phyloP scores from a whole-genome alignment of 345 rosid species.

The Corchorus capsularis region DNA sequence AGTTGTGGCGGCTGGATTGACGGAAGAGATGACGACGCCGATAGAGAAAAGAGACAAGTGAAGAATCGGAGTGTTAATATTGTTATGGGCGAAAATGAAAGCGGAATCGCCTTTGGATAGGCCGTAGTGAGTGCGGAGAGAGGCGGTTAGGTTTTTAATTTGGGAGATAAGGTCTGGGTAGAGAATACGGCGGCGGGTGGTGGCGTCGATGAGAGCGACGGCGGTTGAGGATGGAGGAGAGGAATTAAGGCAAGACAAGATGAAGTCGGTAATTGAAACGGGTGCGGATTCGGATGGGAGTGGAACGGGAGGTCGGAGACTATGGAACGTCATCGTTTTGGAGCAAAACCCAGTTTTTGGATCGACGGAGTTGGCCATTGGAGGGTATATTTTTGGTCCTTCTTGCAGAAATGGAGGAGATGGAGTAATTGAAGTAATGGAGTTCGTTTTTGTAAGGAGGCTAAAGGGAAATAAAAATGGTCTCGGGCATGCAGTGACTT shows the following conservation, averaged over 20 bases:
- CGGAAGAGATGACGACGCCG: constrained; percentile 56
- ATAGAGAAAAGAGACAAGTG: constrained; percentile 53
- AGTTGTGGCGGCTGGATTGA: constrained; percentile 44
- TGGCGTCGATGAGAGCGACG: constrained; percentile 45
- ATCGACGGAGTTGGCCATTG: constrained; percentile 6
- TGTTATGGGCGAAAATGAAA: constrained; percentile 46
- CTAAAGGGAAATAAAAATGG: no score
- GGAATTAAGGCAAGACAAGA: constrained; percentile 42
- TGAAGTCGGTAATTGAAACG: constrained; percentile 41
- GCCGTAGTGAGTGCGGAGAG: constrained; percentile 32
- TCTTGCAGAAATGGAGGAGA: neutral
- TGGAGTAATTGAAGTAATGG: neutral
- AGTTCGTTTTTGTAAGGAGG: no score
- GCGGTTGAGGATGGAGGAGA: constrained; percentile 36
- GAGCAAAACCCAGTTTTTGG: constrained; percentile 42
- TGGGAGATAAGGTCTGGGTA: constrained; percentile 44
- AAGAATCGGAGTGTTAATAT: constrained; percentile 51
- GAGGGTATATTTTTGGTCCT: neutral
- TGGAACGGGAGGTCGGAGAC: constrained; percentile 37
- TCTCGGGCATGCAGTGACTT: no score
- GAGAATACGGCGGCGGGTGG: constrained; percentile 36
- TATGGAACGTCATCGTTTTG: constrained; percentile 38
- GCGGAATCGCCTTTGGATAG: constrained; percentile 53
- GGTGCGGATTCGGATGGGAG: constrained; percentile 37
- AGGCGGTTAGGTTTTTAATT: constrained; percentile 30